Conservation (phyloP, 306 rosid genomes). For the Cucumis hystrix region DNA sequence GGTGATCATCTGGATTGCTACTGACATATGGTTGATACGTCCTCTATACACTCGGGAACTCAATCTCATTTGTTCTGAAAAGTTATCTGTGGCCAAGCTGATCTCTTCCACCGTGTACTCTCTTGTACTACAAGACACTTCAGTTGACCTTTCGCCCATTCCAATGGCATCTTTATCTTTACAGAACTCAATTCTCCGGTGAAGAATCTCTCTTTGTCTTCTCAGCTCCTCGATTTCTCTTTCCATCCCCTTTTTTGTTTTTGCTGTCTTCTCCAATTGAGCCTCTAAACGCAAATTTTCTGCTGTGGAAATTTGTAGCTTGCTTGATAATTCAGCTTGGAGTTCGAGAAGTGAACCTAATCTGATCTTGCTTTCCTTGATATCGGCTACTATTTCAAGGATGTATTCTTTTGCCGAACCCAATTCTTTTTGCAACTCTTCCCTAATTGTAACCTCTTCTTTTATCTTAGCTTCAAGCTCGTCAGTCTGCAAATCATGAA, state of each 20-base stretch:
- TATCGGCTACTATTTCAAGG: conserved; percentile 21
- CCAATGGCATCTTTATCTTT: conserved; percentile 63
- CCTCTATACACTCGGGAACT: conserved; percentile 43
- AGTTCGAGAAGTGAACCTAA: conserved; percentile 27
- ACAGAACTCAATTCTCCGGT: conserved; percentile 58
- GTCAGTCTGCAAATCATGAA: conserved; percentile 22
- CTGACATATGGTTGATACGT: conserved; percentile 38
- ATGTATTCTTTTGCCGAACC: conserved; percentile 24
- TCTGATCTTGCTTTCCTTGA: conserved; percentile 40
- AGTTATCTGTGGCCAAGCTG: conserved; percentile 46
- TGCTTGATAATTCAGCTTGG: conserved; percentile 39
- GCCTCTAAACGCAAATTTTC: conserved; percentile 24
- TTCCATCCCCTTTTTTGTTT: conserved; percentile 27
- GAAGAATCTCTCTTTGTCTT: conserved; percentile 47
- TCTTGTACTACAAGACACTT: conserved; percentile 24
- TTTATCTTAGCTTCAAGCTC: conserved; percentile 32
- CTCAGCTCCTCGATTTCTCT: conserved; percentile 40
- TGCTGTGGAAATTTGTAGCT: conserved; percentile 22
- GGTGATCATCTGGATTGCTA: conserved; percentile 41
- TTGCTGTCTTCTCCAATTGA: conserved; percentile 27
- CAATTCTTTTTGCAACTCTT: conserved; percentile 24
- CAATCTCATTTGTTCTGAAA: conserved; percentile 37
- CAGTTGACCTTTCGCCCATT: conserved; percentile 25
- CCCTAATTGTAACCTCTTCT: conserved; percentile 23
- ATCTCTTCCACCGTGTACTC: conserved; percentile 50